Percentiles rank a stretch among this genome's conserved stretches.
These are phyloP conservation scores for Jamesozyma piceae DNA, from an alignment of 805 yeast genomes.

Conservation along the genomic window DNA sequence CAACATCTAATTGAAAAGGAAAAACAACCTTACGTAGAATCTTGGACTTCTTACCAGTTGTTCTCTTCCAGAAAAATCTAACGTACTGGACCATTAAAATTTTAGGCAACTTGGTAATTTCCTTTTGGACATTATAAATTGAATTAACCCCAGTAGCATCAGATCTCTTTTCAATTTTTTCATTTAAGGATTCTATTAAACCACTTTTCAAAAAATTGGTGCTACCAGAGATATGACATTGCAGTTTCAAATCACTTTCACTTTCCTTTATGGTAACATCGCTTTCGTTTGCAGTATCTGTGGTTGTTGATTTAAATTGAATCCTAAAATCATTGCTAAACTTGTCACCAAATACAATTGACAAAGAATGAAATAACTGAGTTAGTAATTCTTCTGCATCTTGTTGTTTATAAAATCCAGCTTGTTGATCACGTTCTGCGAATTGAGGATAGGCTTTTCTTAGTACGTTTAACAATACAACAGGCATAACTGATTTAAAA, in stretches of 20 bases:
- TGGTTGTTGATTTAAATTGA: conserved; percentile 51
- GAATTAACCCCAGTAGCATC: conserved; percentile 62
- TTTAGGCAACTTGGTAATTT: conserved; percentile 74
- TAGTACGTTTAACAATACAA: conserved; percentile 52
- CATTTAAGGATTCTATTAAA: conserved; percentile 60
- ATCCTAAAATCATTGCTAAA: conserved; percentile 54
- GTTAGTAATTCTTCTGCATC: conserved; percentile 97
- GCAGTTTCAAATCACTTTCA: conserved; percentile 53
- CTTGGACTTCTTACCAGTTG: conserved; percentile 82
- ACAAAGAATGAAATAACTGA: conserved; percentile 52
- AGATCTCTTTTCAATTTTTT: conserved; percentile 68
- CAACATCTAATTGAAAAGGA: conserved; percentile 84
- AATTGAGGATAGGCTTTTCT: conserved; percentile 79
- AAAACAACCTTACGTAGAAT: conserved; percentile 89
- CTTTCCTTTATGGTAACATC: conserved; percentile 46
- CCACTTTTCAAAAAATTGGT: conserved; percentile 90
- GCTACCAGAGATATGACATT: conserved; percentile 77
- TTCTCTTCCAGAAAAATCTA: conserved; percentile 92
- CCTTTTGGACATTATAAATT: conserved; percentile 47
- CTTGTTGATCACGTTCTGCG: conserved; percentile 57
- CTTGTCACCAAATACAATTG: conserved; percentile 37
- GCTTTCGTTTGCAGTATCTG: conserved; percentile 47
- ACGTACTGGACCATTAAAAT: conserved; percentile 85
- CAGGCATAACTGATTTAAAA: conserved; percentile 52
- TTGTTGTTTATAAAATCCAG: conserved; percentile 81